Evolutionary conservation across 2,329 filamentous ascomycete species (phyloP).

Genomic region (Diplodia mutila): DNA sequence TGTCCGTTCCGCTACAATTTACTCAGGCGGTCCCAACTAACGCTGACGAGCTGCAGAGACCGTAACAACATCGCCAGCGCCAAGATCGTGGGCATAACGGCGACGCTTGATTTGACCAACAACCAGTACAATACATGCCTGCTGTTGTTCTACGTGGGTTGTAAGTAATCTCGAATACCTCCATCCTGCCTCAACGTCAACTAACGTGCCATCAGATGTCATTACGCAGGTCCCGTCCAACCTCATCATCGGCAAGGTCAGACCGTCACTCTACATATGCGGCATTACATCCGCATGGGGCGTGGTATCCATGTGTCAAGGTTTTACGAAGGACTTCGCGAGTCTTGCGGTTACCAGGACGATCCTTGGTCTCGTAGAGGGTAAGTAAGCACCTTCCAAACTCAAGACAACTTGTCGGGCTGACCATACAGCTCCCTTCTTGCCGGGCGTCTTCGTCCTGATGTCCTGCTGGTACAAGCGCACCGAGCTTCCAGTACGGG

Average conservation of each 20-base stretch:
- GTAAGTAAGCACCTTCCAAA: neutral
- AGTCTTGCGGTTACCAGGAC: slow-evolving; percentile 20
- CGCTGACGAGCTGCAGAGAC: neutral
- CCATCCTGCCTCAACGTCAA: neutral
- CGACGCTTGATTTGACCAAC: slow-evolving; percentile 35
- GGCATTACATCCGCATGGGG: slow-evolving; percentile 19
- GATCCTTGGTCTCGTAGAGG: slow-evolving; percentile 26
- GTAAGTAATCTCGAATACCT: neutral
- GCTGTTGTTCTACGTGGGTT: slow-evolving; percentile 34
- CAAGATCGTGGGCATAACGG: slow-evolving; percentile 38
- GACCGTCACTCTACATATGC: slow-evolving; percentile 27
- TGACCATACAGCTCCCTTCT: neutral
- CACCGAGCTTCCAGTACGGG: slow-evolving; percentile 55
- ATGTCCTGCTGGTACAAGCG: slow-evolving; percentile 59
- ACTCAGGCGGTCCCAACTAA: too few species aligned
- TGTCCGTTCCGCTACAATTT: neutral
- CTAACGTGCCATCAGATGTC: slow-evolving; percentile 12
- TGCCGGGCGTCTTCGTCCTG: slow-evolving; percentile 53
- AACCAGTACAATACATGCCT: slow-evolving; percentile 38
- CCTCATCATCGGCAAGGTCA: slow-evolving; percentile 18
- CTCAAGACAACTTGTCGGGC: neutral
- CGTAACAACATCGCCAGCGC: slow-evolving; percentile 42
- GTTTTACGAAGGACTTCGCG: slow-evolving; percentile 20
- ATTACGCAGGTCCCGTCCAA: slow-evolving; percentile 28
- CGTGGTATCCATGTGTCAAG: slow-evolving; percentile 13